These are phyloP conservation scores for Scleroderma bovista DNA, from an alignment of 768 basidiomycete species.

Conservation along the genomic window DNA sequence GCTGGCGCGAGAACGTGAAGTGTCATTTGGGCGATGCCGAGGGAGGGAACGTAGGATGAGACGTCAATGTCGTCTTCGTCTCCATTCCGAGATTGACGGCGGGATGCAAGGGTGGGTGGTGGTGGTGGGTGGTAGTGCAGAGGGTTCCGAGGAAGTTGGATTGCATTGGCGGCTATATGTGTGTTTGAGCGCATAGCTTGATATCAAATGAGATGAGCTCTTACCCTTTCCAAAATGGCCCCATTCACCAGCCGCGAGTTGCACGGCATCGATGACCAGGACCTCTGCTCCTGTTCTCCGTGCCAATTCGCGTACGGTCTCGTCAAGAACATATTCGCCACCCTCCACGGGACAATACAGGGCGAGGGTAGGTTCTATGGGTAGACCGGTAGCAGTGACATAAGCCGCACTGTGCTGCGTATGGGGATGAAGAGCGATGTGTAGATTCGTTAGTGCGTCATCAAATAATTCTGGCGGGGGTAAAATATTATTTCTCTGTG, in stretches of 20 bases:
- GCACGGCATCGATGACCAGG: constrained; percentile 75
- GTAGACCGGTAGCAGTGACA: constrained; percentile 45
- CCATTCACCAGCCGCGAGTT: constrained; percentile 84
- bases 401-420: constrained; percentile 71
- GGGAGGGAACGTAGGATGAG: constrained; percentile 37
- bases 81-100: constrained; percentile 16
- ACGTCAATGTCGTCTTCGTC: constrained; percentile 44
- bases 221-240: constrained; percentile 78
- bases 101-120: constrained; percentile 23
- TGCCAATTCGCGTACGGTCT: constrained; percentile 75
- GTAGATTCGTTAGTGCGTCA: constrained; percentile 68
- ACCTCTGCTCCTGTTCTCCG: constrained; percentile 72
- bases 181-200: constrained; percentile 4
- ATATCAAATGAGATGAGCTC: constrained; percentile 2
- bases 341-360: constrained; percentile 81
- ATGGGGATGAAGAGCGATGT: constrained; percentile 75
- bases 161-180: constrained; percentile 56
- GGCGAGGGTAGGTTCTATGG: constrained; percentile 75
- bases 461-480: constrained; percentile 75
- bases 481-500: constrained; percentile 37
- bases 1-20: constrained; percentile 39
- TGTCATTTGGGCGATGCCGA: constrained; percentile 37
- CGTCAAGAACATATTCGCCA: constrained; percentile 76
- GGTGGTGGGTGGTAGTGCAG: constrained; percentile 52
- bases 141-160: constrained; percentile 70